Evolutionary conservation across 2,329 filamentous ascomycete genomes (phyloP).

Genomic region (Aspergillus neotritici): DNA sequence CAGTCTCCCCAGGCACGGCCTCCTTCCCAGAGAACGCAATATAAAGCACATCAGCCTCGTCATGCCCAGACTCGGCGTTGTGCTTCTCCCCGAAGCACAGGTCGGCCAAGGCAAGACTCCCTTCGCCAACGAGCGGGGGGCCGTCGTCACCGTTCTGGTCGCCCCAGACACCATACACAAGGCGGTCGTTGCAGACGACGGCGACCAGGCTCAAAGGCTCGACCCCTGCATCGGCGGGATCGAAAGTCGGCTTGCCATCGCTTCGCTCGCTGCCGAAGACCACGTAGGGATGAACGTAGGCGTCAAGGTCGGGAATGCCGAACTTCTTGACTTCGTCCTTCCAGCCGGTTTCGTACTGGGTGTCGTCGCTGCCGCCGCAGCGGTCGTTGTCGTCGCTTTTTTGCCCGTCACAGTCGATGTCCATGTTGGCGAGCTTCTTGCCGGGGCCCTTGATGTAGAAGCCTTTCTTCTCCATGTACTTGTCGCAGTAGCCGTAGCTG

Average conservation of each 20-base stretch:
- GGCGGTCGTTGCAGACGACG: conserved; percentile 4
- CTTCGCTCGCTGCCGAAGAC: conserved; percentile 19
- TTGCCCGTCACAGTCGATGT: conserved; percentile 14
- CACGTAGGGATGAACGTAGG: conserved; percentile 21
- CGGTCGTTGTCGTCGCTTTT: conserved; percentile 2
- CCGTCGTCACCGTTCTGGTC: conserved; percentile 7
- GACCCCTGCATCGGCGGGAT: conserved; percentile 1
- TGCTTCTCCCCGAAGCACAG: conserved; percentile 3
- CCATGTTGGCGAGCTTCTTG: conserved; percentile 11
- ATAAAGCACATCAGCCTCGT: conserved; percentile 7
- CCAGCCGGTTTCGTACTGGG: conserved; percentile 10
- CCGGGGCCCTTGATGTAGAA: conserved; percentile 9
- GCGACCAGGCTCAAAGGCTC: conserved; percentile 7
- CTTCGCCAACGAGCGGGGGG: conserved; percentile 3
- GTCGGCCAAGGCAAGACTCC: conserved; percentile 7
- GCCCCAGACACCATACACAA: conserved; percentile 9
- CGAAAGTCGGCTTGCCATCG: conserved; percentile 1
- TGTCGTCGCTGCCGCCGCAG: conserved; percentile 6
- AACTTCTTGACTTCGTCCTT: conserved; percentile 8
- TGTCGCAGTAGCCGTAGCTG: conserved; percentile 11
- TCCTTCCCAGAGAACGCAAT: conserved; percentile 4
- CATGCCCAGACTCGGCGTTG: not conserved
- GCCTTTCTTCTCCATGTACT: conserved; percentile 3
- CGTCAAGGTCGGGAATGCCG: conserved; percentile 18
- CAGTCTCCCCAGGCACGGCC: conserved; percentile 2